Conservation (phyloP, 192 early-diverging fungal genomes). For the Rhizophlyctis rosea region DNA sequence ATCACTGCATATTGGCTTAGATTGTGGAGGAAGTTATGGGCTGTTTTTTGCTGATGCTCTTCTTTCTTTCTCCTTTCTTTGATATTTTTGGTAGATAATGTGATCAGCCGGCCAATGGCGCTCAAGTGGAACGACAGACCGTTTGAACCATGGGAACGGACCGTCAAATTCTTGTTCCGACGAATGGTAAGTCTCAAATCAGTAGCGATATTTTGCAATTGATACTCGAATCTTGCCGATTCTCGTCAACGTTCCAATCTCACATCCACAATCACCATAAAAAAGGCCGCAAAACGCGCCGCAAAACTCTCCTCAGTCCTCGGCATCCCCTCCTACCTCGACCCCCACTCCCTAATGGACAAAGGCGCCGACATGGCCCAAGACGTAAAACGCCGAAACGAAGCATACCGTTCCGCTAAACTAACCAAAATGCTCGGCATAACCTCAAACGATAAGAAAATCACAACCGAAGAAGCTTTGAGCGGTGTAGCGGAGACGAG, state of each 20-base stretch:
- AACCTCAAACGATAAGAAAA: background rate
- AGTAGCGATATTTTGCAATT: too few species aligned
- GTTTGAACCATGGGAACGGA: constrained; percentile 18
- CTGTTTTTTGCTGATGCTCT: too few species aligned
- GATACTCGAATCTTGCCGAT: too few species aligned
- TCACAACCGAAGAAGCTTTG: constrained; percentile 6
- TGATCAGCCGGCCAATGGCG: too few species aligned
- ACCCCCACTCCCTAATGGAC: constrained; percentile 10
- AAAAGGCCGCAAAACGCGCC: constrained; percentile 3
- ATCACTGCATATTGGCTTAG: too few species aligned
- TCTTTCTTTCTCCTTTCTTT: too few species aligned
- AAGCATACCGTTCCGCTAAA: constrained; percentile 17
- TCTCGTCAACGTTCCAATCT: too few species aligned
- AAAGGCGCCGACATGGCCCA: constrained; percentile 12
- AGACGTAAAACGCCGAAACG: constrained; percentile 21
- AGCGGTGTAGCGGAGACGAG: background rate
- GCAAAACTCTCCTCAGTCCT: constrained; percentile 22
- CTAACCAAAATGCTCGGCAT: constrained; percentile 23
- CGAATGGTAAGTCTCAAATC: constrained; percentile 9
- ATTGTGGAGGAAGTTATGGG: too few species aligned
- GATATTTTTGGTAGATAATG: too few species aligned
- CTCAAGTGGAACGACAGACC: constrained; percentile 1
- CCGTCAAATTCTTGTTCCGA: constrained; percentile 11
- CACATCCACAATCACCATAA: too few species aligned
- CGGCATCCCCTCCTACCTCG: constrained; percentile 20